Base-by-base conservation (phyloP, 2,329 filamentous ascomycete genomes). In the Hypoxylon sp. region DNA sequence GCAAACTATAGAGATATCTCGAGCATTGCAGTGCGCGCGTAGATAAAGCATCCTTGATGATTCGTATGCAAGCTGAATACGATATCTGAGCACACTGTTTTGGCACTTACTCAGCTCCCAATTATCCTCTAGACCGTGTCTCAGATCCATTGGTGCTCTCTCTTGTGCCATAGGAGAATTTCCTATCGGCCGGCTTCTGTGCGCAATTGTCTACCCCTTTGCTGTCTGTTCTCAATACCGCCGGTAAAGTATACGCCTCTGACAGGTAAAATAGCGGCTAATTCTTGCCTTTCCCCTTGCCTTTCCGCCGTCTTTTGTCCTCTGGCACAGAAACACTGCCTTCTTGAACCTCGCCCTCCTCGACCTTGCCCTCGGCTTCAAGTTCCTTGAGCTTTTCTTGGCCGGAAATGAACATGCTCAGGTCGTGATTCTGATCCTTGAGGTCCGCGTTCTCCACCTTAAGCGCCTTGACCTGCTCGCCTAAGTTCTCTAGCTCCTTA, bases 371-470 rank as follows among this genome's bases (percentile, higher is more conserved):
- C 71, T 85, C 86, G 28, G 86, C 86, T 77, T 89, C 87, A 80
- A 94, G 81, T 78, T 90, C 87, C 81, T 87, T 90, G 73, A 98
- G 80, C 80, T 93, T 95, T 80, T 96, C 90, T 79, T 92, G 89
- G 0, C 93, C 91, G 19, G 89, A 92, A 65, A 98, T 95, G 75
- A 95, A 97, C 85, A 97, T 94, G 55, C 86, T 90, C 77, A 98
- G 78, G 77, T 98, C 95, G 13, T 92, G 87, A 76, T 97, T 97
- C 85, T 94, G 91, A 78, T 97, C 94, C 71, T 90, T 88, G 46
- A 97, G 80, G 72, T 97, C 93, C 41, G 82, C 85, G 71, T 92
- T 91, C 78, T 93, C 88, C 13, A 73, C 76, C 73, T 86, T 87
- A 3, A 92, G 79, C 43, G 83, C 83, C 25, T 83, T 83, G 1